Evolutionary conservation across 2,329 filamentous ascomycete species (phyloP), one percentile per base, ranked within the genome.

Genomic region (Metarhizium sp.): DNA sequence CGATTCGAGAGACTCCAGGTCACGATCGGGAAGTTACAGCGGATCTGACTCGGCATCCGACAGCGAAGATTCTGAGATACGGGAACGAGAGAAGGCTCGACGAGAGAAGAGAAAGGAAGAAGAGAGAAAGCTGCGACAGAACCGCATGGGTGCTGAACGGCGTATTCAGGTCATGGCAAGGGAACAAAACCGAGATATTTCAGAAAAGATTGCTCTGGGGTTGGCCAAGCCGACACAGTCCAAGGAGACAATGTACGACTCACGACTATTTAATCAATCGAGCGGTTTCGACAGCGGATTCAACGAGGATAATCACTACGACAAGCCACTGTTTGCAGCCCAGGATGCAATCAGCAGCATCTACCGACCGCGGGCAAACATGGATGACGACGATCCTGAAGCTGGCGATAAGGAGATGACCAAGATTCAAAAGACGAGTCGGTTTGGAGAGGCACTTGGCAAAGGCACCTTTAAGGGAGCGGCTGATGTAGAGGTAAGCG

Each of bases 301-400:
- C 79, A 99, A 99, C 70, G 94, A 99, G 71, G 94, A 99, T 70
- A 94, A 99, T 67, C 85, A 86, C 0, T 99, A 97, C 74, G 94
- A 97, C 71, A 97, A 97, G 73, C 94, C 94, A 20, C 77, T 99
- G 7, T 99, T 99, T 69, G 92, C 92, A 1, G 92, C 94, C 14
- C 91, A 96, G 68, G 92, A 97, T 67, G 92, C 90, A 8, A 90
- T 96, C 64, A 94, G 84, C 73, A 92, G 86, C 69, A 97, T 99
- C 62, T 99, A 99, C 72, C 82, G 91, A 38, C 90, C 92, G 1
- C 82, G 82, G 25, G 82, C 87, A 29, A 85, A 86, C 55, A 82
- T 86, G 64, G 87, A 86, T 51, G 89, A 90, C 16, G 87, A 89
- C 18, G 87, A 88, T 55, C 90, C 90, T 51, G 90, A 87, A 42